Evolutionary conservation across 2,329 filamentous ascomycete species (phyloP), one percentile per base, ranked within the genome.

Genomic region (Lachnellula subtilissima): DNA sequence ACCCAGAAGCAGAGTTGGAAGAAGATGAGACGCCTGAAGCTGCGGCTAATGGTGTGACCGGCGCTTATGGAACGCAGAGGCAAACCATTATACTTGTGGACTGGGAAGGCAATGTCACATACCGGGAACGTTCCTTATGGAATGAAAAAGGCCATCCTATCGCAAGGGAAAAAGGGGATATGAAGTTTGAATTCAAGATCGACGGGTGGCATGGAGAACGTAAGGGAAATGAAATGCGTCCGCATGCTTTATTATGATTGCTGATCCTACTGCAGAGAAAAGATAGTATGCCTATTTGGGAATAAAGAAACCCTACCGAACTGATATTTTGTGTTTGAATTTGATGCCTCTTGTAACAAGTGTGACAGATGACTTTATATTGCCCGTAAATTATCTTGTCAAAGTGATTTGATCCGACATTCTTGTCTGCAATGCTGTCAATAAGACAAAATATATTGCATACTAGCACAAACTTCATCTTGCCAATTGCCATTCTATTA

Each of bases 41-140:
- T 15, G 66, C 35, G 60, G 54, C 75, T 70, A 56, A 75, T 1
- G 84, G 82, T 61, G 78, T 80, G 66, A 80, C 76, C 5, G 84
- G 84, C 1, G 72, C 84, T 60, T 87, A 87, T 63, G 84, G 84
- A 4, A 87, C 84, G 5, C 84, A 87, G 70, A 72, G 84, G 39
- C 84, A 87, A 72, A 86, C 83, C 0, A 72, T 86, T 14, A 70
- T 87, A 14, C 70, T 86, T 46, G 79, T 86, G 6, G 82, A 85
- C 62, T 84, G 80, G 79, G 75, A 85, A 3, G 84, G 84, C 2
- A 82, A 82, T 37, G 80, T 84, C 17, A 80, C 77, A 0, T 84
- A 81, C 63, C 75, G 75, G 32, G 84, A 87, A 71, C 74, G 84
- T 37, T 78, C 82, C 4, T 70, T 86, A 43, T 87, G 77, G 75